Evolutionary conservation across 2,329 filamentous ascomycete species (phyloP).

Genomic region (Botryotinia globosa): DNA sequence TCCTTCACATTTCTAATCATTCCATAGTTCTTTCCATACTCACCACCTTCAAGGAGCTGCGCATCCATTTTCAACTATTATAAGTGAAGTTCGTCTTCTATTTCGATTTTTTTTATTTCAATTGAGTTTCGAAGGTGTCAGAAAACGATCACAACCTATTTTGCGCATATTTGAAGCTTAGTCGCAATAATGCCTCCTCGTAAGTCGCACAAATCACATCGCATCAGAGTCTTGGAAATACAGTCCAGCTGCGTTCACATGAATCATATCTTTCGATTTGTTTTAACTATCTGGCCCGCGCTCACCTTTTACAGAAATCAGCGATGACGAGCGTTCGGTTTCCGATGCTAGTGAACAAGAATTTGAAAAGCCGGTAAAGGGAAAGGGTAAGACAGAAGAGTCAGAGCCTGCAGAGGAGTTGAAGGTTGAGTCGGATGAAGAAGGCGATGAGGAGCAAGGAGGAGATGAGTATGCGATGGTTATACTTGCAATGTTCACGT

Average conservation of each 20-base stretch:
- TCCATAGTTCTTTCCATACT: background rate
- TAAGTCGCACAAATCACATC: constrained; percentile 28
- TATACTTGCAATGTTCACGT: constrained; percentile 26
- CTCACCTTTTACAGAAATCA: constrained; percentile 34
- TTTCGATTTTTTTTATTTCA: background rate
- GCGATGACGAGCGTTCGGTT: constrained; percentile 38
- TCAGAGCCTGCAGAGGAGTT: constrained; percentile 28
- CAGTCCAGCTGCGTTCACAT: background rate
- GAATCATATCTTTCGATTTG: constrained; percentile 7
- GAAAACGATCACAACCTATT: background rate
- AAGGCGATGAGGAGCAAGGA: constrained; percentile 39
- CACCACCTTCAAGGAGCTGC: background rate
- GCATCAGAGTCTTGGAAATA: background rate
- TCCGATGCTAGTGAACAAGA: constrained; percentile 37
- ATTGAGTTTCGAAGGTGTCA: background rate
- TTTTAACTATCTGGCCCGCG: constrained; percentile 21
- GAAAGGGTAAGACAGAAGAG: constrained; percentile 25
- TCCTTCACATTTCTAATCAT: background rate
- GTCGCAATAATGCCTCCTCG: constrained; percentile 35
- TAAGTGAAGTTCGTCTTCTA: background rate
- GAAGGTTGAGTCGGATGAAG: constrained; percentile 35
- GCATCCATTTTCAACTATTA: background rate
- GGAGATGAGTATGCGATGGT: constrained; percentile 44
- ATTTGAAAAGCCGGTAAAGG: background rate
- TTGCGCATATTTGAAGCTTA: background rate